phyloP scores from a whole-genome alignment of 768 basidiomycete species.

The Pulveroboletus ravenelii region DNA sequence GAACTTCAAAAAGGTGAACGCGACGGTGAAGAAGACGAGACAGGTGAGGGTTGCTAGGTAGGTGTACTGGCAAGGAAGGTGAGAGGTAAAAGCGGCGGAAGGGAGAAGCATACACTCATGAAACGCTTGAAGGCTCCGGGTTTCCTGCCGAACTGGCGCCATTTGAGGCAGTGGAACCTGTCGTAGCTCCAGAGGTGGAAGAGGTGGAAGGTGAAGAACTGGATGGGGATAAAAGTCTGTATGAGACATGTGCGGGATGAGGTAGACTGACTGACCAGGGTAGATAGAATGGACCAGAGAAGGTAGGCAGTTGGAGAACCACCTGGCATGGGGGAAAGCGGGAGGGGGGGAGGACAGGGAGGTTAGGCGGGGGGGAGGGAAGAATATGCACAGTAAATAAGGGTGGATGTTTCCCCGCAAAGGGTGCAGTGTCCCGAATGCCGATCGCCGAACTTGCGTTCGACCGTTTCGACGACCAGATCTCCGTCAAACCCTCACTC shows the following conservation, averaged over 20 bases:
- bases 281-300: constrained; percentile 69
- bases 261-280: constrained; percentile 44
- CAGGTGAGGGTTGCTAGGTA: constrained; percentile 68
- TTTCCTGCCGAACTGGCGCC: constrained; percentile 64
- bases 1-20: constrained; percentile 64
- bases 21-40: constrained; percentile 58
- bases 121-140: constrained; percentile 83
- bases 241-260: constrained; percentile 12
- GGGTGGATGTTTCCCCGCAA: constrained; percentile 22
- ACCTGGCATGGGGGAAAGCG: constrained; percentile 49
- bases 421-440: not conserved
- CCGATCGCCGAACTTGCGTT: not conserved
- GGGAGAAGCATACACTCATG: constrained; percentile 67
- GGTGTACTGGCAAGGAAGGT: constrained; percentile 53
- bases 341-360: not conserved
- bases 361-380: not conserved
- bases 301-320: constrained; percentile 73
- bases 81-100: constrained; percentile 5
- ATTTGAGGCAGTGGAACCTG: constrained; percentile 66
- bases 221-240: not conserved
- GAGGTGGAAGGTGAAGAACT: constrained; percentile 67
- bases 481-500: not conserved
- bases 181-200: constrained; percentile 82
- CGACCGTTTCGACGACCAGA: not conserved
- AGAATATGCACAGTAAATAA: not conserved